Conservation (phyloP, 805 yeast genomes). For the Teunomyces cretensis region DNA sequence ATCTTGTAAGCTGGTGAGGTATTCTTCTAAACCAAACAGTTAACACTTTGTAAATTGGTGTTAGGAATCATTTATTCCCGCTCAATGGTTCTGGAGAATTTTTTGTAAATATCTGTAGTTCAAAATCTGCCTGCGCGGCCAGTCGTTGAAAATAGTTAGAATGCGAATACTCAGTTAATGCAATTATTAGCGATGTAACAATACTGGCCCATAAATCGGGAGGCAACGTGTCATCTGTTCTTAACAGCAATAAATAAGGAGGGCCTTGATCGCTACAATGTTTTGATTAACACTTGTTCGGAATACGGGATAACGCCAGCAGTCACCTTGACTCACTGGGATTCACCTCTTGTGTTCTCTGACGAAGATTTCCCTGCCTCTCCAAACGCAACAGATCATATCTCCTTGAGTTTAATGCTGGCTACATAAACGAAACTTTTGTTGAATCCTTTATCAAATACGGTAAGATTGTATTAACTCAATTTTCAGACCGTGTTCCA, state of each 20-base stretch:
- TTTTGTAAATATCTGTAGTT: no score
- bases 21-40: no score
- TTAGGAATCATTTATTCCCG: no score
- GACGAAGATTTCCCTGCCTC: not conserved
- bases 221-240: no score
- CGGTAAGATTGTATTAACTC: slow-evolving; percentile 28
- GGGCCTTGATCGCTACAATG: slow-evolving; percentile 25
- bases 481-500: slow-evolving; percentile 28
- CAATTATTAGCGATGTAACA: no score
- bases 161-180: no score
- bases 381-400: not conserved
- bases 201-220: no score
- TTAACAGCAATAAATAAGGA: not conserved
- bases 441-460: slow-evolving; percentile 31
- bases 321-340: slow-evolving; percentile 34
- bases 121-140: no score
- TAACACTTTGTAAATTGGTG: no score
- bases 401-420: slow-evolving; percentile 19
- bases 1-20: slow-evolving; percentile 21
- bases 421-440: slow-evolving; percentile 22
- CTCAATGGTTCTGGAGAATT: no score
- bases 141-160: no score
- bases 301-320: slow-evolving; percentile 24
- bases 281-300: slow-evolving; percentile 16
- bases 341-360: slow-evolving; percentile 21